Evolutionary conservation across 345 rosid species (phyloP).

Genomic region (Streptanthus diversifolius): DNA sequence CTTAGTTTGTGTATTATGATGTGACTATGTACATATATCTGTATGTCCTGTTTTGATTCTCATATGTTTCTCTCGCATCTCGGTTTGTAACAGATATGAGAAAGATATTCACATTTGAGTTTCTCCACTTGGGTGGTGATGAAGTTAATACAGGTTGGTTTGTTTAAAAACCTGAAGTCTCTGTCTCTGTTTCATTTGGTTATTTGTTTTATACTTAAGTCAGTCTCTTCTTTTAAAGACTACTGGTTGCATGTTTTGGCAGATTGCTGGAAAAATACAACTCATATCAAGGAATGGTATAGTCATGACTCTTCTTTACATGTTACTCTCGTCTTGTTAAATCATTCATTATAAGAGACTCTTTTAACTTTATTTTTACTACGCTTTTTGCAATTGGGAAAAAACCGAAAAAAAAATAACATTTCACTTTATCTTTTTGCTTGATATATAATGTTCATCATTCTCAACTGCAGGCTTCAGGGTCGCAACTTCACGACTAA

Average conservation of each 20-base stretch:
- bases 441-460: conserved; percentile 9
- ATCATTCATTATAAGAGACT: background rate
- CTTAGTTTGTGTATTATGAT: background rate
- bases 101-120: conserved; percentile 88
- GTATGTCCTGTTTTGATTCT: conserved; percentile 12
- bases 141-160: conserved; percentile 84
- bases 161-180: background rate
- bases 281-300: conserved; percentile 80
- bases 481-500: conserved; percentile 57
- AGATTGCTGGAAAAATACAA: conserved; percentile 84
- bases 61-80: conserved; percentile 1
- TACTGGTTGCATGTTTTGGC: conserved; percentile 31
- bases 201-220: background rate
- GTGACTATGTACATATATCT: background rate
- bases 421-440: conserved; percentile 1
- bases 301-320: conserved; percentile 16
- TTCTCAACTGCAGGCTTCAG: conserved; percentile 60
- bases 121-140: conserved; percentile 98
- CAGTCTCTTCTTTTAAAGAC: background rate
- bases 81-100: conserved; percentile 57
- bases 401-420: background rate
- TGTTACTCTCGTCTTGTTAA: background rate
- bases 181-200: conserved; percentile 1
- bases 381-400: background rate
- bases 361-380: background rate